These are phyloP conservation scores for Yueomyces sp. DNA, from an alignment of 805 yeast genomes.

Conservation along the genomic window DNA sequence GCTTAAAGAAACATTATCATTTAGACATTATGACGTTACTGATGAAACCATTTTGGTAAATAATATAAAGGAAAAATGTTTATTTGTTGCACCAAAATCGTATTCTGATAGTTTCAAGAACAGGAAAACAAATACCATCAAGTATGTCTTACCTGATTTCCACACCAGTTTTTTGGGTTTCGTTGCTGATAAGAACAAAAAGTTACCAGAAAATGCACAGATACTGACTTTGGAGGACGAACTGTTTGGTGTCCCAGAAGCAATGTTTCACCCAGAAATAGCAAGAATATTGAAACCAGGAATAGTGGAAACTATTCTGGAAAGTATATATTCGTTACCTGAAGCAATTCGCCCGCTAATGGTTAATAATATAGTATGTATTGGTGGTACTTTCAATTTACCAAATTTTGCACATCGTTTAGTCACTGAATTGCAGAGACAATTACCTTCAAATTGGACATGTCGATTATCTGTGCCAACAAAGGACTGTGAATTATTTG, in stretches of 20 bases:
- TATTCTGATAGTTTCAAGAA: conserved; percentile 20
- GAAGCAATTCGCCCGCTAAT: conserved; percentile 61
- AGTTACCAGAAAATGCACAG: conserved; percentile 41
- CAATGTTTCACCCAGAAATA: conserved; percentile 74
- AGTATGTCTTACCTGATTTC: conserved; percentile 79
- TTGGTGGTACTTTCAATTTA: conserved; percentile 72
- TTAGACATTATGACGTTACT: conserved; percentile 82
- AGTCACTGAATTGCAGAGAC: conserved; percentile 45
- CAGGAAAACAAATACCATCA: conserved; percentile 30
- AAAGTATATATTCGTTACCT: conserved; percentile 57
- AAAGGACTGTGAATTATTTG: conserved; percentile 29
- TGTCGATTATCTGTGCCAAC: conserved; percentile 31
- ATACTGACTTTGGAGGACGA: conserved; percentile 64
- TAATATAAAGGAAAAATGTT: conserved; percentile 60
- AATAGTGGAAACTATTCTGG: conserved; percentile 53
- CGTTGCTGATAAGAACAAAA: conserved; percentile 28
- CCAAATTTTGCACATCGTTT: conserved; percentile 56
- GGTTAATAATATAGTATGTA: conserved; percentile 62
- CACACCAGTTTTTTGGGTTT: conserved; percentile 71
- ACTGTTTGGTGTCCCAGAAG: conserved; percentile 77
- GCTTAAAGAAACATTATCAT: conserved; percentile 72
- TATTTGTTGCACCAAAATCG: conserved; percentile 36
- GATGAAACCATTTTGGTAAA: conserved; percentile 82
- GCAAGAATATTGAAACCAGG: conserved; percentile 72
- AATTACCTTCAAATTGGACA: conserved; percentile 59